phyloP scores from a whole-genome alignment of 2,329 filamentous ascomycete genomes.

The Diaporthe velutina region DNA sequence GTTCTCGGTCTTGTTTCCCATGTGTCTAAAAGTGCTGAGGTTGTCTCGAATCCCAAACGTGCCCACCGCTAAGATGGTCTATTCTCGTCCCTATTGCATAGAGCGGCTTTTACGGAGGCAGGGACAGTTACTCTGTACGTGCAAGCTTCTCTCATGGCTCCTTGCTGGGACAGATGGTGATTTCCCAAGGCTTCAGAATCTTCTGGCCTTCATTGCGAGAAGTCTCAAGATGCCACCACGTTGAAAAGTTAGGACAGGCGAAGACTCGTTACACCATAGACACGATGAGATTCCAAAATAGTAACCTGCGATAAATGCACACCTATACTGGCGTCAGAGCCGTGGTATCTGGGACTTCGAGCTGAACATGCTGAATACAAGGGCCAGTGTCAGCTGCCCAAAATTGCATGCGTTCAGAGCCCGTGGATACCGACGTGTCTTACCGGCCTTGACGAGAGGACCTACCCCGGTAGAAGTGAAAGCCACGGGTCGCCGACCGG shows the following conservation, averaged over 20 bases:
- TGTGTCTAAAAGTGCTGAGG: neutral
- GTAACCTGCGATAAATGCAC: neutral
- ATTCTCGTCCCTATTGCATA: neutral
- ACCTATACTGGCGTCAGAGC: neutral
- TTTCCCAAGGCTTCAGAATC: neutral
- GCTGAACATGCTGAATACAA: neutral
- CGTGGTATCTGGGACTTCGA: neutral
- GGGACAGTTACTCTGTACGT: too few species aligned
- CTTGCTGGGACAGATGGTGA: neutral
- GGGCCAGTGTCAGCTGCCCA: neutral
- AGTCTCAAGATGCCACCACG: neutral
- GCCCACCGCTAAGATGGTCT: neutral
- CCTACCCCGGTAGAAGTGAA: neutral
- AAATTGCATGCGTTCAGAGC: neutral
- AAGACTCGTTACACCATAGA: too few species aligned
- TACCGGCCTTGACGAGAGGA: neutral
- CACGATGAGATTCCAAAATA: neutral
- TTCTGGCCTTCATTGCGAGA: neutral
- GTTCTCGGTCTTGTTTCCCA: neutral
- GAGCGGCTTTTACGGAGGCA: neutral
- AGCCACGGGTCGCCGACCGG: constrained; percentile 19
- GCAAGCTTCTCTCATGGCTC: neutral
- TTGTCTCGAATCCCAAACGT: constrained; percentile 6
- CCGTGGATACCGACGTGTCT: neutral
- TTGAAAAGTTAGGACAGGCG: neutral